phyloP scores from a whole-genome alignment of 2,329 filamentous ascomycete genomes.

The Rachicladosporium sp. region DNA sequence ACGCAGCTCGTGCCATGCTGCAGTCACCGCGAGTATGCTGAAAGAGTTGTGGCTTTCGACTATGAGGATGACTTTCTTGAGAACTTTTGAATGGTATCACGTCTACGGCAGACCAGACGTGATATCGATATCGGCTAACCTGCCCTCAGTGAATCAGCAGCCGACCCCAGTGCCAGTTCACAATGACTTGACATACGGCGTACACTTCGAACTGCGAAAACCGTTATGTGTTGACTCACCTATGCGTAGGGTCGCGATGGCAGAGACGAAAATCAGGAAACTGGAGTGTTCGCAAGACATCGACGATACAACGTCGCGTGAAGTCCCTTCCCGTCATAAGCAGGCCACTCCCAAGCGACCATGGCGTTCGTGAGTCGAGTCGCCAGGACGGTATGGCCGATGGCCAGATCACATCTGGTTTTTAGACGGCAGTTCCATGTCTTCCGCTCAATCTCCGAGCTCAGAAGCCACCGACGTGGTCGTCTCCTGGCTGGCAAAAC shows the following conservation, averaged over 20 bases:
- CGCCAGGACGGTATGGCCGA: too few species aligned
- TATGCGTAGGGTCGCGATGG: too few species aligned
- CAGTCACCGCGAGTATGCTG: slow-evolving; percentile 62
- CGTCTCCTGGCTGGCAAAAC: slow-evolving; percentile 55
- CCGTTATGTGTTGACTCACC: too few species aligned
- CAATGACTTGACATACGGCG: not conserved
- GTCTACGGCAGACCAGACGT: slow-evolving; percentile 82
- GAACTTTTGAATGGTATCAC: slow-evolving; percentile 66
- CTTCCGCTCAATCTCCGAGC: slow-evolving; percentile 60
- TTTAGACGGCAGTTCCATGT: slow-evolving; percentile 44
- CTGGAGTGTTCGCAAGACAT: too few species aligned
- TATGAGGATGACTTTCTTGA: slow-evolving; percentile 33
- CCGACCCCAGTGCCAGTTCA: slow-evolving; percentile 5
- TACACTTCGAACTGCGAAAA: too few species aligned
- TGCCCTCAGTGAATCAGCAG: slow-evolving; percentile 29
- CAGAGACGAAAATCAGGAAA: too few species aligned
- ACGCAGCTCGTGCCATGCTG: slow-evolving; percentile 59
- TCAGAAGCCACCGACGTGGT: slow-evolving; percentile 58
- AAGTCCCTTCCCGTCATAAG: too few species aligned
- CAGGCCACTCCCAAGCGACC: too few species aligned
- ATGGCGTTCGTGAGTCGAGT: too few species aligned
- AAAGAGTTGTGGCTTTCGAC: slow-evolving; percentile 38
- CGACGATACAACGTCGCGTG: too few species aligned
- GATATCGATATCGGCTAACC: slow-evolving; percentile 39
- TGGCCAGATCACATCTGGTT: too few species aligned